phyloP scores from a whole-genome alignment of 768 basidiomycete species.

The Melanogaster broomeanus region DNA sequence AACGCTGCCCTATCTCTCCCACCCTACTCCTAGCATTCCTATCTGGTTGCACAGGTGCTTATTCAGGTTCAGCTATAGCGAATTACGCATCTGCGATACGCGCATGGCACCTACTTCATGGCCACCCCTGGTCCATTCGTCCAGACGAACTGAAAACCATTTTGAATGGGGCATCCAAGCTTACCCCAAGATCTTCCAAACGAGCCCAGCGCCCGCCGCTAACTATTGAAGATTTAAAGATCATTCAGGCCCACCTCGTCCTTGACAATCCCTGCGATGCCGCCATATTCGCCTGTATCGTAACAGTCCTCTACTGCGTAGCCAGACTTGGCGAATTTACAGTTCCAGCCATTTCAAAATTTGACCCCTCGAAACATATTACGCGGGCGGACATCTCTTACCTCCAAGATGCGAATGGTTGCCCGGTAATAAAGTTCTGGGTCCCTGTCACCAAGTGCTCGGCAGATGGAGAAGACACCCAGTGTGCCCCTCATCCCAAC shows the following conservation, averaged over 20 bases:
- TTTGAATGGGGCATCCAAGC: too few relatives aligned
- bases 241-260: slow-evolving; percentile 17
- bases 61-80: slow-evolving; percentile 31
- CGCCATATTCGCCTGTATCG: slow-evolving; percentile 39
- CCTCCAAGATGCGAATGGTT: background rate
- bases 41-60: slow-evolving; percentile 30
- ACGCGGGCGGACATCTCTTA: background rate
- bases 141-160: too few relatives aligned
- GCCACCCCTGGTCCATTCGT: too few relatives aligned
- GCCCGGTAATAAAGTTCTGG: background rate
- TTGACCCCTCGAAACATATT: background rate
- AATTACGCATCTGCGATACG: slow-evolving; percentile 42
- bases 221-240: slow-evolving; percentile 12
- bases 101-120: slow-evolving; percentile 46
- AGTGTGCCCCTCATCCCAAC: too few relatives aligned
- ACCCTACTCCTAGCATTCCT: slow-evolving; percentile 33
- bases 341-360: too few relatives aligned
- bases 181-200: too few relatives aligned
- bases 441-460: background rate
- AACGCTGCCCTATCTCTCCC: slow-evolving; percentile 28
- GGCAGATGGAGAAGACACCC: too few relatives aligned
- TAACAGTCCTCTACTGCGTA: slow-evolving; percentile 39
- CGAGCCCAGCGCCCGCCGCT: slow-evolving; percentile 32
- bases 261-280: slow-evolving; percentile 31
- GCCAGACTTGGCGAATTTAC: too few relatives aligned